Conservation (phyloP, 2,329 filamentous ascomycete genomes). For the Ascochyta fabae region DNA sequence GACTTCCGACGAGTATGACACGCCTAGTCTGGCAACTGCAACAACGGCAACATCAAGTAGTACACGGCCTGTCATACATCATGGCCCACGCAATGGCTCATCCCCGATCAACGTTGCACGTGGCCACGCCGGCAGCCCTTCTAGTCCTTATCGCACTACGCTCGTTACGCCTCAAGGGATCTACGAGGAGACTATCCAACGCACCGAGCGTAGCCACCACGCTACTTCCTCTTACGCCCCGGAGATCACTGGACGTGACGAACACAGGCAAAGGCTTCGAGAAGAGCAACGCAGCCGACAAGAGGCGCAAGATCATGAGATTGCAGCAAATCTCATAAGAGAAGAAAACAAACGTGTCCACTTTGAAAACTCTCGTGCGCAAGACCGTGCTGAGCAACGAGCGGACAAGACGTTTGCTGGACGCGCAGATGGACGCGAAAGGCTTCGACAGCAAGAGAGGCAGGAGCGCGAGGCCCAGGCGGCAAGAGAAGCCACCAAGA, state of each 20-base stretch:
- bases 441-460: slow-evolving; percentile 12
- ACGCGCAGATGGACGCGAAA: slow-evolving; percentile 25
- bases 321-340: slow-evolving; percentile 18
- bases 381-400: slow-evolving; percentile 29
- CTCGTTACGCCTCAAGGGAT: slow-evolving; percentile 26
- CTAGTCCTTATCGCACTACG: slow-evolving; percentile 29
- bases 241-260: slow-evolving; percentile 32
- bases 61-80: slow-evolving; percentile 38
- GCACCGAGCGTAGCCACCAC: slow-evolving; percentile 27
- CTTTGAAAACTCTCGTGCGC: slow-evolving; percentile 34
- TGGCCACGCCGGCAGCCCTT: slow-evolving; percentile 16
- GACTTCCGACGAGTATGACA: slow-evolving; percentile 42
- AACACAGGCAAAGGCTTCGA: slow-evolving; percentile 28
- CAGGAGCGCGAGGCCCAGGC: slow-evolving; percentile 16
- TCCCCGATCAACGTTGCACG: slow-evolving; percentile 15
- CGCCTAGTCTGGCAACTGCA: slow-evolving; percentile 21
- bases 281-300: slow-evolving; percentile 30
- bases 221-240: slow-evolving; percentile 31
- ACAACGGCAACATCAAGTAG: slow-evolving; percentile 23
- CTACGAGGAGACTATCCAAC: slow-evolving; percentile 26
- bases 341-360: slow-evolving; percentile 38
- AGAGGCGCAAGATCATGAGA: slow-evolving; percentile 31
- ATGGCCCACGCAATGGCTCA: slow-evolving; percentile 12
- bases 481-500: slow-evolving; percentile 7
- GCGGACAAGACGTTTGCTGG: slow-evolving; percentile 27